phyloP scores from a whole-genome alignment of 1,284 basidiomycete species.

The Austroboletus niveus region DNA sequence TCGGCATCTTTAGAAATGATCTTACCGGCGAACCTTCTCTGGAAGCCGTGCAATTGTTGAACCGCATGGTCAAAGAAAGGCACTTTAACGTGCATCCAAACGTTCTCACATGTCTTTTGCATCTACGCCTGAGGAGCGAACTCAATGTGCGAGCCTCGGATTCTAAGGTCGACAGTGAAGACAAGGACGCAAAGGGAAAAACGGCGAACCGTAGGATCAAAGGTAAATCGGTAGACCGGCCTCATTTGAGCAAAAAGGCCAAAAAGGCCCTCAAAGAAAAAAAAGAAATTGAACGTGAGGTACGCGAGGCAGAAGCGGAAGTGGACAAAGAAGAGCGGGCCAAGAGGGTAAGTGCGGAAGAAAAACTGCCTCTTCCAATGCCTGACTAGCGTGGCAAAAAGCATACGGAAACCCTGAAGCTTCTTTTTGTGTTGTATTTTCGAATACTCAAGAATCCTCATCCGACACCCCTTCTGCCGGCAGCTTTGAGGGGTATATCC shows the following conservation, averaged over 20 bases:
- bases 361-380: slow-evolving; percentile 10
- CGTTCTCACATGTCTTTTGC: slow-evolving; percentile 82
- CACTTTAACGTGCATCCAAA: slow-evolving; percentile 89
- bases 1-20: slow-evolving; percentile 81
- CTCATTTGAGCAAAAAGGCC: slow-evolving; percentile 78
- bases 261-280: slow-evolving; percentile 74
- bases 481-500: slow-evolving; percentile 89
- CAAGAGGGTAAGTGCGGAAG: slow-evolving; percentile 57
- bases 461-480: slow-evolving; percentile 81
- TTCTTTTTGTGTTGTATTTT: slow-evolving; percentile 98
- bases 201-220: slow-evolving; percentile 48
- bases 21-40: slow-evolving; percentile 78
- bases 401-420: slow-evolving; percentile 94
- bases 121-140: slow-evolving; percentile 88
- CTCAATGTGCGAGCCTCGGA: slow-evolving; percentile 75
- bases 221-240: slow-evolving; percentile 60
- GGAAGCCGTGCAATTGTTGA: slow-evolving; percentile 87
- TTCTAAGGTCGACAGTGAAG: slow-evolving; percentile 59
- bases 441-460: slow-evolving; percentile 88
- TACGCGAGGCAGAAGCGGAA: slow-evolving; percentile 92
- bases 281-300: slow-evolving; percentile 84
- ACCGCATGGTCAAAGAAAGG: slow-evolving; percentile 95
- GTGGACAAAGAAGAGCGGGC: slow-evolving; percentile 92
- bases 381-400: slow-evolving; percentile 36
- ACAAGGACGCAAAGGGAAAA: slow-evolving; percentile 41